phyloP scores from a whole-genome alignment of 1,139 yeast species.

The Geotrichum australiense region DNA sequence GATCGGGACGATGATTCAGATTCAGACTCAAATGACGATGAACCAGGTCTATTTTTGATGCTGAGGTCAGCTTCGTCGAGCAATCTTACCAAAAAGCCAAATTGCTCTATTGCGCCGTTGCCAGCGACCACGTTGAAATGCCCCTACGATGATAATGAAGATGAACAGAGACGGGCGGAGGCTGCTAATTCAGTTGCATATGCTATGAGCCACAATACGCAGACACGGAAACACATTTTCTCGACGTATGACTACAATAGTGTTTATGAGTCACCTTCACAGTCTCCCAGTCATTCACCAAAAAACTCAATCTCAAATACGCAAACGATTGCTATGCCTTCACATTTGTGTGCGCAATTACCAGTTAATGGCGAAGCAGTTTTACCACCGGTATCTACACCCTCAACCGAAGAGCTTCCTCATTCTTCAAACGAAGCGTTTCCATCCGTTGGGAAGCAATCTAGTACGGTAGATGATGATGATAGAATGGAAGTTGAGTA shows the following conservation, averaged over 20 bases:
- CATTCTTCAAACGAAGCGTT: too few relatives aligned
- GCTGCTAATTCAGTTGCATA: conserved; percentile 29
- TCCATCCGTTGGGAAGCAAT: too few relatives aligned
- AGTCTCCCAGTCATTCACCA: conserved; percentile 13
- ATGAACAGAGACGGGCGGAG: conserved; percentile 45
- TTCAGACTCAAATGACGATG: conserved; percentile 48
- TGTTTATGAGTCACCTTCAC: conserved; percentile 44
- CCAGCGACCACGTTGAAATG: conserved; percentile 80
- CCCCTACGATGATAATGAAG: conserved; percentile 64
- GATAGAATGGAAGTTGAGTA: too few relatives aligned
- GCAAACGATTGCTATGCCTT: conserved; percentile 14
- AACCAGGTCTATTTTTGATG: conserved; percentile 63
- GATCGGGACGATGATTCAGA: conserved; percentile 33
- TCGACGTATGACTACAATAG: conserved; percentile 75
- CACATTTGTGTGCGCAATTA: conserved; percentile 16
- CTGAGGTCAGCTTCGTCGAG: conserved; percentile 37
- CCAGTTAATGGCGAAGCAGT: conserved; percentile 8
- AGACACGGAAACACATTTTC: conserved; percentile 70
- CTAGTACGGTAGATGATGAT: too few relatives aligned
- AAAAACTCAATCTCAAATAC: conserved; percentile 7
- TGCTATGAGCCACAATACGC: conserved; percentile 70
- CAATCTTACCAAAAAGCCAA: conserved; percentile 23
- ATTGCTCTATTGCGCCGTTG: conserved; percentile 55
- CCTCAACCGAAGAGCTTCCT: too few relatives aligned
- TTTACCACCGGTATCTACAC: conserved; percentile 10